A percentile compares a stretch with the other conserved stretches of the same genome.
These are phyloP conservation scores for Ceratocystis eucalypticola DNA, from an alignment of 2,329 filamentous ascomycete species.

Conservation along the genomic window DNA sequence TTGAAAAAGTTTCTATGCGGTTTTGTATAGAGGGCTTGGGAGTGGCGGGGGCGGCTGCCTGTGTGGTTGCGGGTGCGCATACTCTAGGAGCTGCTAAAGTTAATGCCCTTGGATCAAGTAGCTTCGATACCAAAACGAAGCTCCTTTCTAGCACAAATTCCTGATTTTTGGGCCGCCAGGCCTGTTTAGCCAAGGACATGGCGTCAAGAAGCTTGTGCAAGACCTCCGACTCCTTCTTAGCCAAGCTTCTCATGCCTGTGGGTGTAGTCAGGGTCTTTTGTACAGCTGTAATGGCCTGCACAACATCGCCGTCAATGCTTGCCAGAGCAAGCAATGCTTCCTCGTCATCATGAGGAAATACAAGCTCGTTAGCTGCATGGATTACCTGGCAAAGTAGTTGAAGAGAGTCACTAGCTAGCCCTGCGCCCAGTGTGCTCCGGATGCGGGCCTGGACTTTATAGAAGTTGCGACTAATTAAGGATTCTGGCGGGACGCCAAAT, in stretches of 20 bases:
- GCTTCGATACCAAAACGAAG: constrained; percentile 13
- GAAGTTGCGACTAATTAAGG: constrained; percentile 15
- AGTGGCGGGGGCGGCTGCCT: neutral
- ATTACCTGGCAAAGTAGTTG: constrained; percentile 19
- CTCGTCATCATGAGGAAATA: neutral
- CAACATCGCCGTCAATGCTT: constrained; percentile 25
- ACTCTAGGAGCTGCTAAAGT: neutral
- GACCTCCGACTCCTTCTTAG: constrained; percentile 17
- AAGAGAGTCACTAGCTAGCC: constrained; percentile 21
- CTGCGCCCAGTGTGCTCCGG: constrained; percentile 24
- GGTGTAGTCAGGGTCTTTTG: constrained; percentile 25
- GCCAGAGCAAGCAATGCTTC: constrained; percentile 11
- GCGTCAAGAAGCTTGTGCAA: constrained; percentile 8
- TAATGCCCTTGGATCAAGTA: neutral
- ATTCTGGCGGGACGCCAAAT: neutral
- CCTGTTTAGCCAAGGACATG: neutral
- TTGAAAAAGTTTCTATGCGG: constrained; percentile 21
- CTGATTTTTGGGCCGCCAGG: constrained; percentile 7
- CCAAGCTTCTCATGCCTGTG: constrained; percentile 21
- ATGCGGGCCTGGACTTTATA: constrained; percentile 20
- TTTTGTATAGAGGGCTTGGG: neutral
- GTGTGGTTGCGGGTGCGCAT: neutral
- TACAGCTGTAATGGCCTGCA: constrained; percentile 28
- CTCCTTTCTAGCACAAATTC: constrained; percentile 18
- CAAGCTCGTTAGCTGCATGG: constrained; percentile 12